A percentile compares a stretch with the other conserved stretches of the same genome.
Conservation (phyloP, 2,329 filamentous ascomycete species). For the Tolypocladium guangdongense region DNA sequence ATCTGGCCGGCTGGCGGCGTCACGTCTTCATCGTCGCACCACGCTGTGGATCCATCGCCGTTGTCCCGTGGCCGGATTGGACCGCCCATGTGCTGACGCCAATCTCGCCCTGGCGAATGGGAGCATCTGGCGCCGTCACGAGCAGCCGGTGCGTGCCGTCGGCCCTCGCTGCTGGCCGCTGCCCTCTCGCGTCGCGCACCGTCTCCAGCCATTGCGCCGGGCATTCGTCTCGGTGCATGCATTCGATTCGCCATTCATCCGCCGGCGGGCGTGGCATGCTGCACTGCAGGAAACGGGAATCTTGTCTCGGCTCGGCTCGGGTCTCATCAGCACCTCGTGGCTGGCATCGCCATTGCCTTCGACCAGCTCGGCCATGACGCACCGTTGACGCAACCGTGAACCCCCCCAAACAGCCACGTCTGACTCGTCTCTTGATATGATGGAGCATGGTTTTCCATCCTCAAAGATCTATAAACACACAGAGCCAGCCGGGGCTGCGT, state of each 20-base stretch:
- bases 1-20: neutral
- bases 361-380: neutral
- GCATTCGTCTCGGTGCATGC: neutral
- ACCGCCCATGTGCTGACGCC: neutral
- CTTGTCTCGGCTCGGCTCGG: neutral
- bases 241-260: neutral
- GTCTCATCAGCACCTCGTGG: neutral
- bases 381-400: neutral
- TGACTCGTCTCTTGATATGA: slow-evolving; percentile 27
- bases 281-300: neutral
- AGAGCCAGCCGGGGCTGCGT: slow-evolving; percentile 16
- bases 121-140: neutral
- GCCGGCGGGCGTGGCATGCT: neutral
- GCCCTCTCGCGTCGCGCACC: neutral
- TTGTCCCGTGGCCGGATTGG: neutral
- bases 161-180: neutral
- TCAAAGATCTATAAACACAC: slow-evolving; percentile 34
- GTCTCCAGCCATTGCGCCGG: neutral
- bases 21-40: neutral
- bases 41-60: neutral
- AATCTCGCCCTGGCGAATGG: neutral
- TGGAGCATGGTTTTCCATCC: slow-evolving; percentile 32
- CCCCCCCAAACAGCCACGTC: neutral
- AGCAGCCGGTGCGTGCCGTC: neutral
- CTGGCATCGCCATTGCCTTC: neutral